A percentile compares a stretch with the other conserved stretches of the same genome.
These are phyloP conservation scores for Phytophthora ramorum DNA, from an alignment of 352 stramenopile genomes.

Conservation along the genomic window DNA sequence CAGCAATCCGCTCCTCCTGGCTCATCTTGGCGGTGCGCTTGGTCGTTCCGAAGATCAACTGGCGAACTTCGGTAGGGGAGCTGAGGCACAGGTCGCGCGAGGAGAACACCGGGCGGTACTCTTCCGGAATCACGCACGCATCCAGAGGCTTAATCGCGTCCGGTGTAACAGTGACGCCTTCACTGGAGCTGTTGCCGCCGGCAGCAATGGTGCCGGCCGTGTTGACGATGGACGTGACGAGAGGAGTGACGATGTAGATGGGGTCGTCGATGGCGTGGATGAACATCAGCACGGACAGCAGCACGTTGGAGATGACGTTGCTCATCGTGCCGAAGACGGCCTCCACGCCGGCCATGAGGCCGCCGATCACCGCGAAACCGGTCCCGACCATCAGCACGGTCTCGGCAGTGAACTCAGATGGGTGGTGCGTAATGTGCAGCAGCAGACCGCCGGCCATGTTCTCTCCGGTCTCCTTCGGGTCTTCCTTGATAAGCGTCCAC, in stretches of 20 bases:
- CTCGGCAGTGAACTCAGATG: conserved; percentile 34
- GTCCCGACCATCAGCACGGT: conserved; percentile 21
- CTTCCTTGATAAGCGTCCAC: conserved; percentile 28
- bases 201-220: conserved; percentile 8
- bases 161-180: conserved; percentile 3
- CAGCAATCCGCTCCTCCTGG: conserved; percentile 13
- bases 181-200: neutral
- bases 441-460: conserved; percentile 35
- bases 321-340: conserved; percentile 28
- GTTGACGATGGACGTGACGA: conserved; percentile 31
- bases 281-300: conserved; percentile 35
- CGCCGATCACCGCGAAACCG: conserved; percentile 29
- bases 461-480: conserved; percentile 23
- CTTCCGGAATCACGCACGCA: conserved; percentile 24
- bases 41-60: conserved; percentile 30
- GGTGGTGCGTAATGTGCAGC: conserved; percentile 33
- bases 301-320: conserved; percentile 16
- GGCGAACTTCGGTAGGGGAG: conserved; percentile 9
- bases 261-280: conserved; percentile 37
- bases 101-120: conserved; percentile 28
- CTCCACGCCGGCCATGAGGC: conserved; percentile 26
- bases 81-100: conserved; percentile 35
- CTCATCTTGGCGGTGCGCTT: conserved; percentile 27
- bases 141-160: conserved; percentile 12
- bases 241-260: too few relatives aligned